Evolutionary conservation across 2,329 filamentous ascomycete species (phyloP), one percentile per base, ranked within the genome.

Genomic region (Pseudopyrenochaeta lycopersici): DNA sequence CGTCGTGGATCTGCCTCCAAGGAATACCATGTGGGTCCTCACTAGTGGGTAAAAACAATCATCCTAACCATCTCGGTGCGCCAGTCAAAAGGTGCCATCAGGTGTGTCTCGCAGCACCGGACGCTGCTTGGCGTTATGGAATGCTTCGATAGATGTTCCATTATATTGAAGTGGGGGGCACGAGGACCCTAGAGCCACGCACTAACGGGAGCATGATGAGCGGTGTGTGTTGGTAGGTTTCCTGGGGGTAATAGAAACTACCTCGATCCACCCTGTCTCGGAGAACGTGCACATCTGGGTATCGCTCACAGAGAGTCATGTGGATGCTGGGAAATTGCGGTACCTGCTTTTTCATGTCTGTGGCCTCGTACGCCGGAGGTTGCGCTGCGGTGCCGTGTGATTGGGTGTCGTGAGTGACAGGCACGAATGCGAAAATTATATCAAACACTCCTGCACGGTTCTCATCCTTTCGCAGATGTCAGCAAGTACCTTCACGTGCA

Each of bases 311-410:
- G 31, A 21, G 36, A 23, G 5, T 21, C 18, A 21, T 40, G 46
- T 41, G 46, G 27, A n/a, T 44, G 47, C 44, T 49, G 47, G 47
- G 47, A 50, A 38, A 50, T 50, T 50, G 40, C 40, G 23, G 9
- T 23, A 20, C 20, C 27, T n/a, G 38, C 9, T 30, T 27, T 4
- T n/a, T 11, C 4, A 12, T 27, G 31, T 29, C 39, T 31, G 30
- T 23, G n/a, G 7, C 6, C 9, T 12, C 18, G 36, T 35, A 17
- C 12, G 9, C 4, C 36, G 47, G 39, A 49, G 39, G 15, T 21
- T 29, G 29, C 18, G 17, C n/a, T 51, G 41, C 49, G 49, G 33
- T 14, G 49, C 7, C 7, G 23, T 40, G 27, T 44, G 21, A 51
- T 51, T 51, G 41, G 49, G n/a, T 49, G 29, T n/a, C n/a, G n/a